These are phyloP conservation scores for Globisporangium okanoganense DNA, from an alignment of 352 stramenopile species.

Conservation along the genomic window DNA sequence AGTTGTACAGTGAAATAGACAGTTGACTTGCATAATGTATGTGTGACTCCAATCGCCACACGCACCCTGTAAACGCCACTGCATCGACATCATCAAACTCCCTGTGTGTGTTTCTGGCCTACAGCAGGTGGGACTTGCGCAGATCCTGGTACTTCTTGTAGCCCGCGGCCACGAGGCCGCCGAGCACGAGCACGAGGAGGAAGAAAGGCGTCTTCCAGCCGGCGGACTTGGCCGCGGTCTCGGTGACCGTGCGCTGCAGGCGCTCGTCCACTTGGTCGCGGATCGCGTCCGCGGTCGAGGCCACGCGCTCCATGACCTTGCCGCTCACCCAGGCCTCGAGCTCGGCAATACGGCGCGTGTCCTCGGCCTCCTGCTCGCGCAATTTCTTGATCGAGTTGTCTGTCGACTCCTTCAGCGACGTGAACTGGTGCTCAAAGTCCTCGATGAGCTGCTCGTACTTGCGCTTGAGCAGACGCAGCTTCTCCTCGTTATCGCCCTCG, in stretches of 20 bases:
- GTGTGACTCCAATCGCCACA: background rate
- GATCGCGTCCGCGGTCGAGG: constrained; percentile 52
- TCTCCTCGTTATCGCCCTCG: constrained; percentile 53
- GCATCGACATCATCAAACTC: background rate
- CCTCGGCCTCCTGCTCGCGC: constrained; percentile 59
- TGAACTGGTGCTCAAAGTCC: constrained; percentile 85
- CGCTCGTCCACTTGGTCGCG: constrained; percentile 65
- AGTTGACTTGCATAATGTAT: background rate
- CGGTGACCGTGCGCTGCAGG: constrained; percentile 65
- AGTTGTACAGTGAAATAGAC: background rate
- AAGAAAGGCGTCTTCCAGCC: constrained; percentile 86
- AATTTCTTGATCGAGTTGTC: constrained; percentile 83
- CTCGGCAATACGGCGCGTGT: constrained; percentile 64
- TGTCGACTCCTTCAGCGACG: constrained; percentile 74
- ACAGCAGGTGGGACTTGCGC: constrained; percentile 85
- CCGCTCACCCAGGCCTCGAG: constrained; percentile 68
- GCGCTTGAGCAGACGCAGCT: constrained; percentile 63
- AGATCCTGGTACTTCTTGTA: constrained; percentile 90
- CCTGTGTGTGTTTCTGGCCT: constrained; percentile 17
- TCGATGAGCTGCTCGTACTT: constrained; percentile 81
- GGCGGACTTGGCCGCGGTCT: constrained; percentile 62
- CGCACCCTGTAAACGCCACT: background rate
- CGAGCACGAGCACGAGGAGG: constrained; percentile 66
- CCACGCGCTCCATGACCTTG: constrained; percentile 52
- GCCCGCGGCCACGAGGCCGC: constrained; percentile 40